Evolutionary conservation across 371 early-diverging fungal genomes (phyloP), one percentile per base, ranked within the genome.

Genomic region (Thermomucor indicae-seudaticae): DNA sequence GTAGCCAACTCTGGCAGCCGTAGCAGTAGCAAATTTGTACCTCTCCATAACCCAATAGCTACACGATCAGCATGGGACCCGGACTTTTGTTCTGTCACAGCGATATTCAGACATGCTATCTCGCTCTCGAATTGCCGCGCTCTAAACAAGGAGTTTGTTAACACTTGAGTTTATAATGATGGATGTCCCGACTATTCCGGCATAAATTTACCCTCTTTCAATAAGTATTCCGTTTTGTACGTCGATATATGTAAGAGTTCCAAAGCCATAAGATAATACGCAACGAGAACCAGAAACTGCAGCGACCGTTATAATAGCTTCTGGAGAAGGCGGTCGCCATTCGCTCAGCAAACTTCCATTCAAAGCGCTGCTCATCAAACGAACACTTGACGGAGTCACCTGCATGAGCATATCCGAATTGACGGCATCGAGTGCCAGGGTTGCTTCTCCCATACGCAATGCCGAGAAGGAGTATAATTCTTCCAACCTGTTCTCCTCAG

Each of bases 1-100:
- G 61, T 65, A 34, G 60, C 47, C 49, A 89, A 62, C 1, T 57
- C 57, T 0, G 89, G 81, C 17, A 90, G 56, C 0, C 58, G 49
- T 16, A 88, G 56, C 23, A 89, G 25, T 4, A 66, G 58, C 4
- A 90, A 72, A 43, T 67, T 67, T 31, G 80, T 78, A 6, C 49
- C 53, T 22, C 64, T 75, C 91, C 92, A 93, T 17, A 87, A 49
- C 6, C 87, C 88, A 16, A 91, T 77, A 0, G 85, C 84, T 16
- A 79, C 70, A 4, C 20, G 34, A 5, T 70, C 56, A 6, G 58
- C 25, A n/a, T n/a, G n/a, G n/a, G n/a, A n/a, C n/a, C n/a, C 7
- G 72, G 57, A 25, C 62, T 63, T 27, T n/a, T n/a, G n/a, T n/a
- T n/a, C n/a, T n/a, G n/a, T n/a, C n/a, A n/a, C n/a, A n/a, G n/a